Evolutionary conservation across 2,329 filamentous ascomycete species (phyloP).

Genomic region (Penicillium sp.): DNA sequence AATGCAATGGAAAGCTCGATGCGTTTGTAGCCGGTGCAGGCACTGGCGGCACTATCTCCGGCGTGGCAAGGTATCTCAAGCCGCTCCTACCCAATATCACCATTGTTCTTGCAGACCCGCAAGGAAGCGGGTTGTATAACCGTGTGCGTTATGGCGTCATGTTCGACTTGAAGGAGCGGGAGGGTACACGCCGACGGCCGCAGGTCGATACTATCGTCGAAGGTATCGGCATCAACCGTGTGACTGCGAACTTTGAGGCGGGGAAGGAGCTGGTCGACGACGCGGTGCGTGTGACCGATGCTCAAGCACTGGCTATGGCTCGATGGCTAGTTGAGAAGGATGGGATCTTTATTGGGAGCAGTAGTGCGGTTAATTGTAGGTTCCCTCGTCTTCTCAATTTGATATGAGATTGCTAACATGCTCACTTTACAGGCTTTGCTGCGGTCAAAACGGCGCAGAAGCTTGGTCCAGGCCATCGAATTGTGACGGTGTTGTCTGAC

Average conservation of each 20-base stretch:
- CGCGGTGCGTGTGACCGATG: conserved; percentile 83
- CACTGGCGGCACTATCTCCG: conserved; percentile 90
- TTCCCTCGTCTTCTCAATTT: conserved; percentile 14
- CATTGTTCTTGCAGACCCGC: conserved; percentile 87
- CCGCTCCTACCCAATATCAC: conserved; percentile 64
- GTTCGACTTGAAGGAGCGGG: conserved; percentile 85
- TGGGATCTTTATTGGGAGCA: conserved; percentile 91
- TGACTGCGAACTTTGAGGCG: conserved; percentile 91
- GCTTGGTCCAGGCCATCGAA: conserved; percentile 51
- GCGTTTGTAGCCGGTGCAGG: conserved; percentile 93
- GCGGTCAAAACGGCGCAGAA: conserved; percentile 50
- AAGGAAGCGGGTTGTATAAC: conserved; percentile 91
- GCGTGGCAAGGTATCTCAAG: conserved; percentile 82
- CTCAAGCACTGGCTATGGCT: conserved; percentile 91
- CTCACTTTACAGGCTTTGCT: conserved; percentile 45
- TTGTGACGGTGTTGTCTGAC: conserved; percentile 54
- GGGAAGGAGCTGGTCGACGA: conserved; percentile 86
- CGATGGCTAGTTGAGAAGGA: conserved; percentile 94
- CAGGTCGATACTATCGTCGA: conserved; percentile 97
- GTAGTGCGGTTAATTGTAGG: conserved; percentile 90
- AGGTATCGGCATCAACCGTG: conserved; percentile 89
- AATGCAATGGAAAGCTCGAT: conserved; percentile 73
- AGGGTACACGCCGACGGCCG: conserved; percentile 83
- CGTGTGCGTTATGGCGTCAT: conserved; percentile 91
- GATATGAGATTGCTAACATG: conserved; percentile 20